phyloP scores from a whole-genome alignment of 495 filamentous ascomycete genomes.

The Xylaria flabelliformis region DNA sequence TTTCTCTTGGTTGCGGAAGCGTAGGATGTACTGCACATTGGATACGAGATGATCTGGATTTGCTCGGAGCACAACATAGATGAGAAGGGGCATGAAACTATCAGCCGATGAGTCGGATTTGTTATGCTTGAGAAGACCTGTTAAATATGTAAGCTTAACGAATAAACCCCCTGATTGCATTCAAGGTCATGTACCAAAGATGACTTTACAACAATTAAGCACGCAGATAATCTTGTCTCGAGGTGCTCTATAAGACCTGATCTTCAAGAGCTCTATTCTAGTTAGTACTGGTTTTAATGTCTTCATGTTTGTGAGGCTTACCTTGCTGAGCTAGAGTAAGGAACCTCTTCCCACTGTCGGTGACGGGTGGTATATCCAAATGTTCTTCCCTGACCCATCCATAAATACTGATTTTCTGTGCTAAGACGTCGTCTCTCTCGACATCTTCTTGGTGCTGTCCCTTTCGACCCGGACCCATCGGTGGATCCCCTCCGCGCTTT shows the following conservation, averaged over 20 bases:
- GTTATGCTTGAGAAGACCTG: constrained; percentile 87
- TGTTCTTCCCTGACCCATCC: constrained; percentile 94
- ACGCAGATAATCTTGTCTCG: constrained; percentile 98
- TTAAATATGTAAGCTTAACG: constrained; percentile 29
- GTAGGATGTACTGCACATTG: constrained; percentile 96
- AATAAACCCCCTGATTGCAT: not conserved
- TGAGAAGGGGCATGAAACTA: constrained; percentile 92
- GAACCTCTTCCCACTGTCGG: constrained; percentile 83
- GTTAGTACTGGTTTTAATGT: constrained; percentile 35
- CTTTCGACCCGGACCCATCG: constrained; percentile 78
- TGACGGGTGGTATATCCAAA: constrained; percentile 89
- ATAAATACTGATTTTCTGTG: constrained; percentile 96
- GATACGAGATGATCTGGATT: constrained; percentile 95
- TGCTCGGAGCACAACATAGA: constrained; percentile 92
- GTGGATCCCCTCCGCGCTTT: constrained; percentile 69
- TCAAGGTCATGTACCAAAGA: constrained; percentile 73
- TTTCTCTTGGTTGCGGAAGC: constrained; percentile 97
- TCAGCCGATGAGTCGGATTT: constrained; percentile 95
- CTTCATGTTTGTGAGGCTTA: constrained; percentile 41
- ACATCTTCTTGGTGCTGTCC: constrained; percentile 99
- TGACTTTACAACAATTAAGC: constrained; percentile 98
- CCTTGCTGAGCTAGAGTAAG: constrained; percentile 88
- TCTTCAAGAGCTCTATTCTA: constrained; percentile 81
- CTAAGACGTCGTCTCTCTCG: constrained; percentile 90
- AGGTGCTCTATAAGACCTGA: constrained; percentile 93